Evolutionary conservation across 2,329 filamentous ascomycete species (phyloP), one percentile per base, ranked within the genome.

Genomic region (Hymenoscyphus salicellus): DNA sequence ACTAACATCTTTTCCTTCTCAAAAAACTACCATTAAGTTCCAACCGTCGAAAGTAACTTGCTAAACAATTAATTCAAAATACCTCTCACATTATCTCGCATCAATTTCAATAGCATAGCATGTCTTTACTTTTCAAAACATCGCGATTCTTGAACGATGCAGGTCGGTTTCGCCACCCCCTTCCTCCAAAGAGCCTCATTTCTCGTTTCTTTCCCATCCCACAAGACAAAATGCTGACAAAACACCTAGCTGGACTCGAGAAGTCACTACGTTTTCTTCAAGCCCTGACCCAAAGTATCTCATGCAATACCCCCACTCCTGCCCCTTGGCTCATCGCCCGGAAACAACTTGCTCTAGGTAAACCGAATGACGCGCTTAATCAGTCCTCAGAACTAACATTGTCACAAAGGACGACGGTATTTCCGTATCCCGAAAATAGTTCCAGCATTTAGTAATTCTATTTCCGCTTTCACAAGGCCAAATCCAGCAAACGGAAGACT

Each of bases 401-500:
- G 11, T 11, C 36, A 16, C 16, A 82, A 32, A 82, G 81, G 78
- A 33, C 82, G 90, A 43, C 84, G 89, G 26, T 87, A 85, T 76
- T 82, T 92, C 73, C 86, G 90, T 14, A 78, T 90, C 64, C 89
- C 91, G 74, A 86, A 87, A 71, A 91, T 89, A 73, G 76, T 90
- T 61, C 85, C 86, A 56, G 82, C 80, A 58, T 88, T 90, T 69
- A 73, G 79, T 28, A 74, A 78, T 1, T 84, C 86, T 1, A 82
- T 81, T 72, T 72, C 73, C 2, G 72, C 79, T 33, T 84, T 80
- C 23, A 14, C 17, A 2, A 20, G 11, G n/a, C 38, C 23, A 14
- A 20, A 28, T 2, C 7, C 11, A 26, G 30, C 69, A 52, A 58
- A 2, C 43, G 32, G 58, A 60, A 43, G 30, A 57, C 70, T 10